Evolutionary conservation across 176 grass and related monocot genomes (phyloP), one percentile per base, ranked within the genome.

Genomic region (Rhynchospora pubera): DNA sequence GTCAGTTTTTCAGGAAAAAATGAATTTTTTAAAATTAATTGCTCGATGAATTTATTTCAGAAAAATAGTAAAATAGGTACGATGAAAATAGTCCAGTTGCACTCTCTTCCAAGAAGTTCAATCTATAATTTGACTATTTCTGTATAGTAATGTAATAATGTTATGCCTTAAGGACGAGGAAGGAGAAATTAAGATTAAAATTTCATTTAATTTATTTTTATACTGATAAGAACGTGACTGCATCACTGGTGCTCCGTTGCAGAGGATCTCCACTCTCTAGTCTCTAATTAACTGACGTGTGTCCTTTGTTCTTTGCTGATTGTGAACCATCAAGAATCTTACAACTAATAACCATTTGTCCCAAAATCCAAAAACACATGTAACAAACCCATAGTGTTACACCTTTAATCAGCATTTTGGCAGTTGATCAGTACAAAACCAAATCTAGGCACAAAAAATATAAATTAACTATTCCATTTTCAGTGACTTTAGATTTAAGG

Each of bases 391-490:
- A 13, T 1, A 32, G 19, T 74, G 70, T 50, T 52, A 74, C 46
- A 74, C 46, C 46, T 73, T 73, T 74, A 74, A 74, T 74, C 46
- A 51, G 12, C 46, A 77, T 53, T 70, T 56, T 16, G 50, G 50
- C 51, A 32, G 72, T 77, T 77, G 6, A 77, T 51, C 70, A 7
- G 46, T 74, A 51, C 46, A 52, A 51, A 51, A 52, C 12, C 46
- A 52, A n/a, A 77, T 77, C 72, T 30, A 77, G 55, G 28, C 47
- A 15, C 22, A 48, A 77, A 74, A n/a, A 56, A 77, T 56, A 77
- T 56, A 9, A 14, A 56, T 55, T 32, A 70, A 70, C 7, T 45
- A 70, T 45, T 19, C 39, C 14, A 70, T 7, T 45, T 46, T 32
- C 13, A 78, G 52, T 26, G 9, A 18, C 22, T 78, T 77, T 57